Base-by-base conservation (phyloP, 805 yeast species). In the Candida wancherniae region DNA sequence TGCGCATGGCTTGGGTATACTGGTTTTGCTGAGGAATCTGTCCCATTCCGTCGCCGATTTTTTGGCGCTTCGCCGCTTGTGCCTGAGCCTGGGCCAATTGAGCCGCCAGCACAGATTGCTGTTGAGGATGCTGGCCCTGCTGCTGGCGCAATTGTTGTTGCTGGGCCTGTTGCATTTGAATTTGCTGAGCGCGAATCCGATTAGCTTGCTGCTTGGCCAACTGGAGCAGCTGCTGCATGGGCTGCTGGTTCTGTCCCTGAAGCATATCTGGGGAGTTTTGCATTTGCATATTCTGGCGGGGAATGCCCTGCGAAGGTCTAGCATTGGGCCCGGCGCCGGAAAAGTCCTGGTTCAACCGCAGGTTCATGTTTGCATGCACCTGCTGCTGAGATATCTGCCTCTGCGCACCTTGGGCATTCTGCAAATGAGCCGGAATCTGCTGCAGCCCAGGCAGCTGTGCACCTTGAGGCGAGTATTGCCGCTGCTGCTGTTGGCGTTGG, bases 41-140 rank as follows among this genome's bases (percentile, higher is more conserved):
- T 22, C 32, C 29, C 29, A 29, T 26, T 9, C 19, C 33, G 1
- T 21, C 35, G 9, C 26, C 29, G 23, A 41, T 31, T 18, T 42
- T 44, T 25, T 42, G 46, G 8, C 48, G 26, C 21, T 44, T 44
- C 10, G 41, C 39, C 7, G 44, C 39, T 14, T 40, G 42, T 3
- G 18, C 28, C n/a, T 20, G 26, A 14, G 11, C 14, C 14, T 19
- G 26, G 10, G 33, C 37, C 39, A 32, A 16, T 20, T 33, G 31
- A 18, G 38, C 33, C 15, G 33, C 32, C 11, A 33, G 42, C 15
- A 26, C 33, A 4, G 23, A 29, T 17, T 17, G 33, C 18, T 30
- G 31, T 22, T 31, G 33, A 4, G 19, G 19, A 12, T 31, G 40
- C 21, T 34, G 40, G 2, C 11, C 24, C 10, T 31, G 40, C 22